Evolutionary conservation across 768 basidiomycete species (phyloP).

Genomic region (Mycena latifolia): DNA sequence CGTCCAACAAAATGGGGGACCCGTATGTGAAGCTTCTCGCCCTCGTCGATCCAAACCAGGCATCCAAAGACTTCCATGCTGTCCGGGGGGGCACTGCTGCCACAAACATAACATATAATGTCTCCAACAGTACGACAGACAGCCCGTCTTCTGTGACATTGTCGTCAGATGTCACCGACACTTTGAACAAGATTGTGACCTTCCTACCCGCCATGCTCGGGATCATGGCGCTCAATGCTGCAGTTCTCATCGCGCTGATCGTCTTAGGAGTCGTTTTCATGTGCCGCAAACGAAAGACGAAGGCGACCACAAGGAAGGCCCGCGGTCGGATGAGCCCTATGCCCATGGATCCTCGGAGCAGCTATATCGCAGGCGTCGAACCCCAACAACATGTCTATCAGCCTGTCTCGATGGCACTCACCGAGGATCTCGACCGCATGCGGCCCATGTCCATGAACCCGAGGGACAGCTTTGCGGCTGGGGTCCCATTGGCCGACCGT

Average conservation of each 20-base stretch:
- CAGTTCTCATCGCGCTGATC: slow-evolving; percentile 71
- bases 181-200: slow-evolving; percentile 71
- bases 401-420: slow-evolving; percentile 78
- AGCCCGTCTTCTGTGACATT: slow-evolving; percentile 62
- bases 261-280: slow-evolving; percentile 66
- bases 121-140: slow-evolving; percentile 55
- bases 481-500: slow-evolving; percentile 36
- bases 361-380: slow-evolving; percentile 52
- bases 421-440: slow-evolving; percentile 52
- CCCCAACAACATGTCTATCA: slow-evolving; percentile 66
- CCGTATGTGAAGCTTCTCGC: slow-evolving; percentile 85
- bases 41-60: slow-evolving; percentile 75
- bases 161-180: slow-evolving; percentile 67
- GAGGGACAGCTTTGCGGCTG: slow-evolving; percentile 32
- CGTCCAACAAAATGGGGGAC: slow-evolving; percentile 72
- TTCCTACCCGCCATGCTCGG: slow-evolving; percentile 82
- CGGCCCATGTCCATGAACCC: slow-evolving; percentile 37
- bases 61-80: slow-evolving; percentile 78
- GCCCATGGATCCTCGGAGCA: slow-evolving; percentile 64
- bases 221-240: slow-evolving; percentile 82
- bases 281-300: slow-evolving; percentile 60
- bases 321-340: slow-evolving; percentile 68
- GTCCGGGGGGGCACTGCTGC: slow-evolving; percentile 73
- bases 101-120: slow-evolving; percentile 77
- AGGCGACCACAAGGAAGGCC: slow-evolving; percentile 43